Conservation (phyloP, 164 flowering plant species). For the Magnolia changhungtana region DNA sequence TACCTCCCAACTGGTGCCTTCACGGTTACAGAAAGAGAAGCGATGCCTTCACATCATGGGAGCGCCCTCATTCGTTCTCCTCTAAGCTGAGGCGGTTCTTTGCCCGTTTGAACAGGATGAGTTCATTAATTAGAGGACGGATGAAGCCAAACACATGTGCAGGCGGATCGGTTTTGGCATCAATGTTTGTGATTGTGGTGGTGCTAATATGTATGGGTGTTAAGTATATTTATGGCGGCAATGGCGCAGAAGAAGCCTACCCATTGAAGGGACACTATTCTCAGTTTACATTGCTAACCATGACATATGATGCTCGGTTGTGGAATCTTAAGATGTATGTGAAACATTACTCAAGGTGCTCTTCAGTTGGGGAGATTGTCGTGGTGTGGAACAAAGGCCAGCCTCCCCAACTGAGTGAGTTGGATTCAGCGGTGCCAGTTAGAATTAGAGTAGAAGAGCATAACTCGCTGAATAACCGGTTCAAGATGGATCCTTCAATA, state of each 20-base stretch:
- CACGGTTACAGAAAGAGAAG: slow-evolving; percentile 56
- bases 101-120: slow-evolving; percentile 58
- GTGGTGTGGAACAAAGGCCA: slow-evolving; percentile 93
- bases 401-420: slow-evolving; percentile 53
- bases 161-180: slow-evolving; percentile 42
- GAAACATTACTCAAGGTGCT: slow-evolving; percentile 87
- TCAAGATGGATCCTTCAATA: slow-evolving; percentile 61
- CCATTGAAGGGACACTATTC: slow-evolving; percentile 63
- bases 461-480: slow-evolving; percentile 87
- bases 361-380: slow-evolving; percentile 86
- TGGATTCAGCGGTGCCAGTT: slow-evolving; percentile 82
- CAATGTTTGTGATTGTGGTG: slow-evolving; percentile 41
- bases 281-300: slow-evolving; percentile 81
- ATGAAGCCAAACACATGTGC: slow-evolving; percentile 51
- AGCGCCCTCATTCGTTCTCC: slow-evolving; percentile 38
- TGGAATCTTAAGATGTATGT: slow-evolving; percentile 94
- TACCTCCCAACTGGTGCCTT: slow-evolving; percentile 67
- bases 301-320: slow-evolving; percentile 90
- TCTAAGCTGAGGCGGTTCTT: slow-evolving; percentile 59
- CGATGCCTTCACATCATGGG: slow-evolving; percentile 49
- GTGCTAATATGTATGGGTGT: slow-evolving; percentile 55
- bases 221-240: slow-evolving; percentile 68
- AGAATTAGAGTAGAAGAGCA: slow-evolving; percentile 64
- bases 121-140: slow-evolving; percentile 38
- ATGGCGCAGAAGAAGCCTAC: slow-evolving; percentile 77